Evolutionary conservation across 441 rosid species (phyloP), one percentile per base, ranked within the genome.

Genomic region (Adansonia madagascariensis): DNA sequence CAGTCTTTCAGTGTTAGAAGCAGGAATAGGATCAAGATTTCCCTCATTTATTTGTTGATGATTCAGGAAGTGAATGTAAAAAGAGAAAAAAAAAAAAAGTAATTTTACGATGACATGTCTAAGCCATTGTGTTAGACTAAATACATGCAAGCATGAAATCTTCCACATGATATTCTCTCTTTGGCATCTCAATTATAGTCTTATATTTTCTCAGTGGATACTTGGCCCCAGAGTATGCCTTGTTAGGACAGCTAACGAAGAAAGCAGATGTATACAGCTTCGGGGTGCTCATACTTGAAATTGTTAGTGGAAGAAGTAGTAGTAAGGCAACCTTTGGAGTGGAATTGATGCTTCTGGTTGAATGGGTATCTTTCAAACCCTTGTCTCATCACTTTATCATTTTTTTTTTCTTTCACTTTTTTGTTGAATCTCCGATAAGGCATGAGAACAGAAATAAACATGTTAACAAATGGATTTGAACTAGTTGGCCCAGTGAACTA

Each of bases 151-250:
- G 56, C 5, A 46, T 39, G 35, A 12, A 43, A 35, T 43, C 43
- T n/a, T 74, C 12, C 3, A 68, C 35, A 6, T 24, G 1, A 15
- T 14, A 52, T 17, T 52, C 31, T 41, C 24, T 56, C 53, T 46
- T 20, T 49, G 64, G 20, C 39, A 41, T 17, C 3, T 76, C 22
- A 56, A 68, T 78, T 15, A 39, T 56, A 39, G 63, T 22, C 57
- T 35, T 74, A 5, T 73, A 8, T 35, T 41, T 63, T 71, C 69
- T 80, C 88, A 96, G 99, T 65, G 99, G 99, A 81, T 96, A 96
- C 84, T 86, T 94, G 83, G 99, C 99, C 15, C 99, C 99, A 6
- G 99, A 96, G 77, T 96, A 96, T 80, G 99, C 98, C 11, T 83
- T 88, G 73, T 80, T 91, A 17, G 96, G 99, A 76, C 93, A 96